These are phyloP conservation scores for Termitomyces sp. DNA, from an alignment of 768 basidiomycete species.

Conservation along the genomic window DNA sequence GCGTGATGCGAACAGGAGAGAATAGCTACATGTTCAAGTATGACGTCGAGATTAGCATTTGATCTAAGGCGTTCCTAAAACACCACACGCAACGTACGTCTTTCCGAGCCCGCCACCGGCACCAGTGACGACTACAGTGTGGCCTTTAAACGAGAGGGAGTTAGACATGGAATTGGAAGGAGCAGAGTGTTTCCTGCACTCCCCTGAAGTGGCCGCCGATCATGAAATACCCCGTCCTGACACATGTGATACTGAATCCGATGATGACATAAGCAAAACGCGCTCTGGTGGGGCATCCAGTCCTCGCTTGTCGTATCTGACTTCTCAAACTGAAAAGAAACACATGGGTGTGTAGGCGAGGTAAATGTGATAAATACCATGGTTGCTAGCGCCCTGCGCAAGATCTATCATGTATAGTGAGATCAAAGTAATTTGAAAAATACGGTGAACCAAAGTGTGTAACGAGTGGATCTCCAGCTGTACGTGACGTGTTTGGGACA, in stretches of 20 bases:
- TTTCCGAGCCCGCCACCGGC: slow-evolving; percentile 94
- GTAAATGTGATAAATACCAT: slow-evolving; percentile 22
- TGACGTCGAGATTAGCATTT: slow-evolving; percentile 4
- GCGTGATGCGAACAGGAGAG: slow-evolving; percentile 85
- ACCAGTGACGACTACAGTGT: slow-evolving; percentile 93
- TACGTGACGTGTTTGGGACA: slow-evolving; percentile 9
- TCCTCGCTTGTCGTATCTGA: not conserved
- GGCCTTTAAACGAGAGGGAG: slow-evolving; percentile 71
- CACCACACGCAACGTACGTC: slow-evolving; percentile 49
- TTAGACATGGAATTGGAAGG: slow-evolving; percentile 31
- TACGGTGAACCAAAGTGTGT: slow-evolving; percentile 6
- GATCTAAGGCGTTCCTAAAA: too few species aligned
- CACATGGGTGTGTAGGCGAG: not conserved
- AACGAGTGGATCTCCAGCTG: slow-evolving; percentile 11
- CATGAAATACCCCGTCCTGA: slow-evolving; percentile 13
- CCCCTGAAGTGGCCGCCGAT: not conserved
- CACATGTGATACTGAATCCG: slow-evolving; percentile 18
- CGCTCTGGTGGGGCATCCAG: not conserved
- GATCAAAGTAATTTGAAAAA: slow-evolving; percentile 13
- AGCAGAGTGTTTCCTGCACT: not conserved
- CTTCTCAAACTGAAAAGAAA: not conserved
- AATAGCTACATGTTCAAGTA: slow-evolving; percentile 55
- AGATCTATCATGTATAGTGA: slow-evolving; percentile 31
- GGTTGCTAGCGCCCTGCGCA: slow-evolving; percentile 27
- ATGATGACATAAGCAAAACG: slow-evolving; percentile 1